phyloP scores from a whole-genome alignment of 2,329 filamentous ascomycete species.

The Cercospora nicotianae region DNA sequence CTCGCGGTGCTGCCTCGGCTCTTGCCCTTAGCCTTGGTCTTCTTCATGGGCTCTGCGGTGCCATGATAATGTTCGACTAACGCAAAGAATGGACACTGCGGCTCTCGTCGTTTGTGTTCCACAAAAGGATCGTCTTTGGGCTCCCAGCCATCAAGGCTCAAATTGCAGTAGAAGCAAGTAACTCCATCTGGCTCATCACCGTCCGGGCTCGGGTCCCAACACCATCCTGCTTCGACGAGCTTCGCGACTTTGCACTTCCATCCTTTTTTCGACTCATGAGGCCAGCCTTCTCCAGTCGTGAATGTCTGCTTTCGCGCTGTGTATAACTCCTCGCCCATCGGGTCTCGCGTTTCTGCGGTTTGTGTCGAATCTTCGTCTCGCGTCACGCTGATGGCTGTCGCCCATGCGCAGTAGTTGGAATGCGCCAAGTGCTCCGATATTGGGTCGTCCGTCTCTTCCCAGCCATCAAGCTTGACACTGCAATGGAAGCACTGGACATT shows the following conservation, averaged over 20 bases:
- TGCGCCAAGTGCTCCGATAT: conserved; percentile 83
- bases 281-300: conserved; percentile 67
- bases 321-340: conserved; percentile 67
- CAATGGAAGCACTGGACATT: conserved; percentile 91
- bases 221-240: conserved; percentile 92
- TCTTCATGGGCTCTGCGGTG: conserved; percentile 30
- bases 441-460: conserved; percentile 84
- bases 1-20: conserved; percentile 50
- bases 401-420: conserved; percentile 82
- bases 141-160: conserved; percentile 94
- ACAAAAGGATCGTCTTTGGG: conserved; percentile 86
- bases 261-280: conserved; percentile 80
- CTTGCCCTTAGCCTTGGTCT: conserved; percentile 32
- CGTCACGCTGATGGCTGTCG: conserved; percentile 61
- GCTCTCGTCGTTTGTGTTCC: conserved; percentile 78
- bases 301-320: conserved; percentile 83
- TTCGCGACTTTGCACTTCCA: conserved; percentile 90
- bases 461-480: conserved; percentile 79
- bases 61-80: conserved; percentile 54
- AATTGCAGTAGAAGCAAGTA: conserved; percentile 84
- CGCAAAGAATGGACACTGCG: conserved; percentile 79
- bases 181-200: conserved; percentile 80
- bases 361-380: conserved; percentile 59
- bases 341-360: conserved; percentile 67
- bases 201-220: conserved; percentile 73